Conservation (phyloP, 1,284 basidiomycete genomes). For the Leccinum insolens region DNA sequence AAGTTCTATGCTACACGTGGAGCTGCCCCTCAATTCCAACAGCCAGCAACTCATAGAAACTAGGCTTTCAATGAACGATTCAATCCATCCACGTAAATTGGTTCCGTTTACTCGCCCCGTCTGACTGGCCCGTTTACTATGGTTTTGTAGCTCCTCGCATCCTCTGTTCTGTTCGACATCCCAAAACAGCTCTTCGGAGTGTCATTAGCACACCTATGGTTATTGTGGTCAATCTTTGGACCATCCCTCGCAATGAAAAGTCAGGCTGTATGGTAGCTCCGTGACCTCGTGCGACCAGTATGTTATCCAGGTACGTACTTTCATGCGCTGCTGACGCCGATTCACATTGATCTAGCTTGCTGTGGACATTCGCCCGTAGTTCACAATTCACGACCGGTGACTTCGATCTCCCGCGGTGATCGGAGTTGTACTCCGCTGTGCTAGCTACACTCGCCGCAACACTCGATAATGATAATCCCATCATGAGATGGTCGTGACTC, state of each 20-base stretch:
- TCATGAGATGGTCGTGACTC: too few species aligned
- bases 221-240: slow-evolving; percentile 93
- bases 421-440: not conserved
- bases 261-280: slow-evolving; percentile 70
- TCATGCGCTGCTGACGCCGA: not conserved
- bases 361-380: too few species aligned
- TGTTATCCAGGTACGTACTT: slow-evolving; percentile 24
- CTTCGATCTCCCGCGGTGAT: slow-evolving; percentile 61
- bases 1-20: slow-evolving; percentile 71
- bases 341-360: not conserved
- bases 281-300: slow-evolving; percentile 39
- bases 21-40: slow-evolving; percentile 71
- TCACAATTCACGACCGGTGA: slow-evolving; percentile 45
- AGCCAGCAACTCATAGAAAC: slow-evolving; percentile 69
- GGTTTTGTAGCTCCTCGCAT: slow-evolving; percentile 70
- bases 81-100: slow-evolving; percentile 48
- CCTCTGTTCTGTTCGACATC: slow-evolving; percentile 67
- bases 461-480: too few species aligned
- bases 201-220: slow-evolving; percentile 83
- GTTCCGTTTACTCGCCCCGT: slow-evolving; percentile 15
- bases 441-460: too few species aligned
- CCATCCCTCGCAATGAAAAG: slow-evolving; percentile 72
- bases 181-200: slow-evolving; percentile 75
- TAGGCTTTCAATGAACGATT: slow-evolving; percentile 50
- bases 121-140: not conserved